Percentiles rank a stretch among this genome's conserved stretches.
Evolutionary conservation across 345 rosid genomes (phyloP).

Genomic region (Physaria fendleri): DNA sequence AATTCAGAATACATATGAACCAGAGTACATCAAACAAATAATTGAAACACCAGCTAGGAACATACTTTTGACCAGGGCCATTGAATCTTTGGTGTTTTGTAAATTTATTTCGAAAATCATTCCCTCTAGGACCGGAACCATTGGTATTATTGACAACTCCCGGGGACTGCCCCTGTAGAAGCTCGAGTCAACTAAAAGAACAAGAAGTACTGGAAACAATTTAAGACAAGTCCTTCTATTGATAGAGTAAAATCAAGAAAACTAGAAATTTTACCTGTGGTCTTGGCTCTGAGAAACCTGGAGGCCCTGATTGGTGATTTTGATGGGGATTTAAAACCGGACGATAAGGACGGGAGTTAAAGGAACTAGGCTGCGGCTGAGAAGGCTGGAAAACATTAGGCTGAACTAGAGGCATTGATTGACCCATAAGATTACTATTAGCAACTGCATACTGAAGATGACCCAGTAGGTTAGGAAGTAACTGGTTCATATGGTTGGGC

Average conservation of each 20-base stretch:
- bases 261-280: conserved; percentile 20
- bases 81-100: conserved; percentile 30
- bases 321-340: conserved; percentile 17
- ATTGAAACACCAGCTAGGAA: background rate
- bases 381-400: conserved; percentile 30
- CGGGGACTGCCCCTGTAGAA: conserved; percentile 37
- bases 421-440: conserved; percentile 26
- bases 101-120: conserved; percentile 35
- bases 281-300: conserved; percentile 25
- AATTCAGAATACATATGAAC: conserved; percentile 17
- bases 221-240: background rate
- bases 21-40: background rate
- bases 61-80: conserved; percentile 40
- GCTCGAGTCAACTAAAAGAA: conserved; percentile 8
- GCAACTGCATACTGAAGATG: conserved; percentile 36
- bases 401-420: conserved; percentile 35
- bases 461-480: conserved; percentile 36
- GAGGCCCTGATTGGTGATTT: conserved; percentile 25
- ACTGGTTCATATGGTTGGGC: conserved; percentile 38
- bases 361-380: conserved; percentile 32
- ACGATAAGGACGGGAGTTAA: conserved; percentile 16
- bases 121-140: conserved; percentile 28
- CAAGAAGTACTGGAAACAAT: background rate
- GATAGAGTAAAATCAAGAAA: background rate
- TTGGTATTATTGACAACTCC: conserved; percentile 17